Percentiles rank a stretch among this genome's conserved stretches.
These are phyloP conservation scores for Bimuria novae-zelandiae DNA, from an alignment of 2,329 filamentous ascomycete species.

Conservation along the genomic window DNA sequence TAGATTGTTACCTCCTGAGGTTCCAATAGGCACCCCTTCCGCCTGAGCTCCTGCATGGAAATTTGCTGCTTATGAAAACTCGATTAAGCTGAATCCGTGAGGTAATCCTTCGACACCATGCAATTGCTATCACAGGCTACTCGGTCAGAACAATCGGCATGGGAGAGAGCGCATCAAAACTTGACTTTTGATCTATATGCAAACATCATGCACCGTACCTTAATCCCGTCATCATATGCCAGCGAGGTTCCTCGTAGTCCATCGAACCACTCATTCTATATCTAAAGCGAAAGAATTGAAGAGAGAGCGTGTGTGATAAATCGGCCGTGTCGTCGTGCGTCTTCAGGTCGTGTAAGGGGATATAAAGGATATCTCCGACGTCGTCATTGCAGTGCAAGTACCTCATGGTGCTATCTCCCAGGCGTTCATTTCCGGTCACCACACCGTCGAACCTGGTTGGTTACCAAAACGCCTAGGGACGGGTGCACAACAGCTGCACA, in stretches of 20 bases:
- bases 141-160: no score
- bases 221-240: not conserved
- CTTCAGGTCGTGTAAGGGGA: not conserved
- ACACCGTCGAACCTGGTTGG: no score
- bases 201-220: not conserved
- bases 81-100: no score
- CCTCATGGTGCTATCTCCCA: not conserved
- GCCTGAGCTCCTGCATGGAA: no score
- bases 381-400: not conserved
- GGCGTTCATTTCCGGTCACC: not conserved
- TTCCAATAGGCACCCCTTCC: no score
- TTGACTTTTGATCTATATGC: no score
- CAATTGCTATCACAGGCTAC: no score
- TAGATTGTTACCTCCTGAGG: no score
- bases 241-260: no score
- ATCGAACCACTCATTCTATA: not conserved
- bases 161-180: no score
- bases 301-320: not conserved
- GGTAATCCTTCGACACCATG: no score
- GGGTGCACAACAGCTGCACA: not conserved
- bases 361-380: conserved; percentile 1
- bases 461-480: not conserved
- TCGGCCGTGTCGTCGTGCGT: conserved; percentile 2
- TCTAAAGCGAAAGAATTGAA: not conserved
- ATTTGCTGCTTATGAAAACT: no score